Percentiles rank a stretch among this genome's conserved stretches.
These are phyloP conservation scores for Mycena capillaripes DNA, from an alignment of 768 basidiomycete genomes.

Conservation along the genomic window DNA sequence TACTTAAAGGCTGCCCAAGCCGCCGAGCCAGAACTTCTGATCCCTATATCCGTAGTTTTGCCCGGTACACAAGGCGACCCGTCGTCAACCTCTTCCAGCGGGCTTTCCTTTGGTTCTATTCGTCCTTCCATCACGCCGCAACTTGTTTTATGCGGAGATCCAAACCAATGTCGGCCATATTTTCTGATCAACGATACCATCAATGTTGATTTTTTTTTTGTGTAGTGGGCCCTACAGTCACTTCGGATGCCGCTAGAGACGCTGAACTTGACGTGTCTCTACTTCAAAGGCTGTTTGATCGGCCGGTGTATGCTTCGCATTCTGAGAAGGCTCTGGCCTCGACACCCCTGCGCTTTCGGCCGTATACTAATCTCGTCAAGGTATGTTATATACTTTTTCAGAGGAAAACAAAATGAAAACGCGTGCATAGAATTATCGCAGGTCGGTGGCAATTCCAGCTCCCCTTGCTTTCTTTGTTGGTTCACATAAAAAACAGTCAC, in stretches of 20 bases:
- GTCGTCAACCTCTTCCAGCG: slow-evolving; percentile 16
- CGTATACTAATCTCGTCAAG: slow-evolving; percentile 61
- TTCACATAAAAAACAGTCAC: slow-evolving; percentile 44
- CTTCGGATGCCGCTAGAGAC: slow-evolving; percentile 58
- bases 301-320: slow-evolving; percentile 53
- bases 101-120: slow-evolving; percentile 32
- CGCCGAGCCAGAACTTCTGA: slow-evolving; percentile 63
- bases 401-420: neutral
- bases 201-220: slow-evolving; percentile 1
- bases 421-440: slow-evolving; percentile 32
- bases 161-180: slow-evolving; percentile 59
- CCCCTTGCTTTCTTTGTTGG: neutral
- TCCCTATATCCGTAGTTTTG: slow-evolving; percentile 64
- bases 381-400: slow-evolving; percentile 38
- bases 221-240: slow-evolving; percentile 63
- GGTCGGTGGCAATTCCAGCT: neutral
- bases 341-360: slow-evolving; percentile 39
- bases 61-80: slow-evolving; percentile 40
- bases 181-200: slow-evolving; percentile 17
- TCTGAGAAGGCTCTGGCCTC: neutral
- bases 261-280: slow-evolving; percentile 64
- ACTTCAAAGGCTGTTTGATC: slow-evolving; percentile 62
- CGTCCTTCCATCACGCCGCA: slow-evolving; percentile 52
- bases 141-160: slow-evolving; percentile 65
- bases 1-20: slow-evolving; percentile 63